phyloP scores from a whole-genome alignment of 805 yeast species.

The Candida oleophila region DNA sequence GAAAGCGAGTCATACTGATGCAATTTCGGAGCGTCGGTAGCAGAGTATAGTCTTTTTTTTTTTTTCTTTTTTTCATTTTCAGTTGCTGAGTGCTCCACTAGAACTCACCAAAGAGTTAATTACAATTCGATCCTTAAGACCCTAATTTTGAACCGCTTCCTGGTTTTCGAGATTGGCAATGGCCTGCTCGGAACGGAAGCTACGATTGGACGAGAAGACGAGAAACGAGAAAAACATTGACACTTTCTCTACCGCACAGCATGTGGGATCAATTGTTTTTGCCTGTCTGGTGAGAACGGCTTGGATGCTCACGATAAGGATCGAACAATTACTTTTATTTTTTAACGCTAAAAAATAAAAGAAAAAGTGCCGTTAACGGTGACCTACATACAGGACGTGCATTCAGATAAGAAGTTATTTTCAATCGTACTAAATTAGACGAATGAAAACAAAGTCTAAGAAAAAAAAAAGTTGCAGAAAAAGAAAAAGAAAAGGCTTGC shows the following conservation, averaged over 20 bases:
- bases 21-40: too few relatives aligned
- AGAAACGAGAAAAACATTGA: too few relatives aligned
- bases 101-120: background rate
- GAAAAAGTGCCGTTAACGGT: conserved; percentile 1
- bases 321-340: background rate
- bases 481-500: background rate
- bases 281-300: background rate
- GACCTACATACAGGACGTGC: background rate
- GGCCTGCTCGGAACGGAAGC: too few relatives aligned
- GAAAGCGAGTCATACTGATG: background rate
- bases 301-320: background rate
- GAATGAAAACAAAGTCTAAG: background rate
- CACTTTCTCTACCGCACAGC: too few relatives aligned
- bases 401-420: background rate
- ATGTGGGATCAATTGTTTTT: too few relatives aligned
- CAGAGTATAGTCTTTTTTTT: too few relatives aligned
- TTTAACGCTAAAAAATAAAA: background rate
- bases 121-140: too few relatives aligned
- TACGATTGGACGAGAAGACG: too few relatives aligned
- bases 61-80: too few relatives aligned
- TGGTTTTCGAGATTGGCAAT: too few relatives aligned
- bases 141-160: too few relatives aligned
- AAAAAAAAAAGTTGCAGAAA: background rate
- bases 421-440: background rate
- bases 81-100: background rate